Percentiles rank a stretch among this genome's conserved stretches.
Conservation (phyloP, 257 asterid species). For the Salvia rosmarinus region DNA sequence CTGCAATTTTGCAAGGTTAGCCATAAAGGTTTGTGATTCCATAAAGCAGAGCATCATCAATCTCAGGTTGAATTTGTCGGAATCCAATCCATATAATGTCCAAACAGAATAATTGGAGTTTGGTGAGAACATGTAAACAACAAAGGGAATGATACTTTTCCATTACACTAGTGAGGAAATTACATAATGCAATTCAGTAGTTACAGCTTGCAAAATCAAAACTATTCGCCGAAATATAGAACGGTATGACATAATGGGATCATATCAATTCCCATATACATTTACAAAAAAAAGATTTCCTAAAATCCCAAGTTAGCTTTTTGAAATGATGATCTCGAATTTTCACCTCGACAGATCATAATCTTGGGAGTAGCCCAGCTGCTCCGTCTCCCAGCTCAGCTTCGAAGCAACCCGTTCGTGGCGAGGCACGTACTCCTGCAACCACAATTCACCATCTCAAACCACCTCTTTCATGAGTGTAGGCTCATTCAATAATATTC, state of each 20-base stretch:
- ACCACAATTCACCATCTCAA: background rate
- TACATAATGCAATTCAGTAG: constrained; percentile 48
- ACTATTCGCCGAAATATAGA: constrained; percentile 31
- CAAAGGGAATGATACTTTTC: constrained; percentile 7
- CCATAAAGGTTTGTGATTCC: background rate
- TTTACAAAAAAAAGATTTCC: constrained; percentile 54
- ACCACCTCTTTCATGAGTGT: no score
- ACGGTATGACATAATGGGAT: constrained; percentile 31
- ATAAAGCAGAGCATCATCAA: background rate
- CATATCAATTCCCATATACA: constrained; percentile 36
- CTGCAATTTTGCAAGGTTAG: background rate
- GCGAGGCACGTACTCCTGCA: constrained; percentile 53
- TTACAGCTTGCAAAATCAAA: constrained; percentile 58
- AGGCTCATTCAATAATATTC: no score
- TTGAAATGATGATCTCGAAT: constrained; percentile 31
- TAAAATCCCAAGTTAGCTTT: constrained; percentile 48
- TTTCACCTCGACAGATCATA: constrained; percentile 50
- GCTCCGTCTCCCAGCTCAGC: constrained; percentile 58
- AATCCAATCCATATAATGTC: no score
- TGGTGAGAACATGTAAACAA: background rate
- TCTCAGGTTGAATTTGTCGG: background rate
- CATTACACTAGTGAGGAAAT: constrained; percentile 50
- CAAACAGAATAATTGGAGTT: background rate
- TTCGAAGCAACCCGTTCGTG: constrained; percentile 63
- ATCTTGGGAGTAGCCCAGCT: constrained; percentile 40